Percentiles rank a stretch among this genome's conserved stretches.
phyloP scores from a whole-genome alignment of 805 yeast genomes.

The Metschnikowia similis region DNA sequence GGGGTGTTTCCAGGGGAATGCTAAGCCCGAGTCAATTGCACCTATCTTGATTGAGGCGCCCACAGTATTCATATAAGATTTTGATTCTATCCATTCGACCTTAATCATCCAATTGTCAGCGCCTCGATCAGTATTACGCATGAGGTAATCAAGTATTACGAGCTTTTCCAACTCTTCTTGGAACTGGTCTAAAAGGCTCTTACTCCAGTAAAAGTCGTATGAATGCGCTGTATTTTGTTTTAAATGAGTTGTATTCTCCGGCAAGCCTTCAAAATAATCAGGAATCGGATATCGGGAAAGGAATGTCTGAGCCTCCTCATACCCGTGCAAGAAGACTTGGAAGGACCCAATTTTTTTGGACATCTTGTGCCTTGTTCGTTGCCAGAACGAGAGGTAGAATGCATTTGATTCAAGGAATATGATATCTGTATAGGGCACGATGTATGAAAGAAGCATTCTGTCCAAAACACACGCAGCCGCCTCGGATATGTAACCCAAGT shows the following conservation, averaged over 20 bases:
- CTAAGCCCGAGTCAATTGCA: conserved; percentile 71
- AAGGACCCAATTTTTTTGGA: conserved; percentile 59
- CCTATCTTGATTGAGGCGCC: conserved; percentile 45
- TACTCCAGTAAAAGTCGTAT: conserved; percentile 49
- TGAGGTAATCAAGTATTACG: conserved; percentile 65
- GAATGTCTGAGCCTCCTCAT: conserved; percentile 59
- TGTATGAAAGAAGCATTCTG: conserved; percentile 50
- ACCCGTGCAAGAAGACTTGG: conserved; percentile 58
- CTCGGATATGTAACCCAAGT: conserved; percentile 67
- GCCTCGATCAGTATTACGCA: conserved; percentile 73
- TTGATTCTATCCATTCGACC: conserved; percentile 37
- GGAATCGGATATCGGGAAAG: conserved; percentile 56
- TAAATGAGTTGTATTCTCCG: background rate
- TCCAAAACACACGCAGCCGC: conserved; percentile 69
- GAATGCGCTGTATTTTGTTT: background rate
- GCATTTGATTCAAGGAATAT: conserved; percentile 44
- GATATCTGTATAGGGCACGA: conserved; percentile 65
- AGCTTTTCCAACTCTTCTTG: conserved; percentile 62
- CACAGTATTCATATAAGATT: background rate
- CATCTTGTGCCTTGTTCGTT: conserved; percentile 20
- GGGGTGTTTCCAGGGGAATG: conserved; percentile 81
- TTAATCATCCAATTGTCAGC: conserved; percentile 76
- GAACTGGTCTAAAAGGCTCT: conserved; percentile 44
- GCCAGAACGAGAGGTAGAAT: conserved; percentile 54
- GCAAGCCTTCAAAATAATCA: conserved; percentile 14